Evolutionary conservation across 192 early-diverging fungal genomes (phyloP).

Genomic region (Geranomyces variabilis): DNA sequence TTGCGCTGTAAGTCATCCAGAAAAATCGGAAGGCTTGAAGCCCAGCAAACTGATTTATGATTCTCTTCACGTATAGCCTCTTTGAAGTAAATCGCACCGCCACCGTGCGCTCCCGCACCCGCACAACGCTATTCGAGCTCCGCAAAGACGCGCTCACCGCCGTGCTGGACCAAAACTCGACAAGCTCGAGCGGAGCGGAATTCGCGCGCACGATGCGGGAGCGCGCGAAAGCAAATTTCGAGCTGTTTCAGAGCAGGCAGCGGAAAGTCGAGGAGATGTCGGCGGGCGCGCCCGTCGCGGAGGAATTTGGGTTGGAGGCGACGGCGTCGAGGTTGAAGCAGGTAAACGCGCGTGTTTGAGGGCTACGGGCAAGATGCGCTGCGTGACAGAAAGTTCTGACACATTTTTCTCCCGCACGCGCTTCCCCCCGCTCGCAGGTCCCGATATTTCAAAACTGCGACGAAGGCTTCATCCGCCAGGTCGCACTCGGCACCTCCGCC

Average conservation of each 20-base stretch:
- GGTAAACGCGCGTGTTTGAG: constrained; percentile 18
- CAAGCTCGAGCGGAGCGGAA: neutral
- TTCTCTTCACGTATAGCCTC: constrained; percentile 30
- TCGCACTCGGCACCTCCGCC: constrained; percentile 50
- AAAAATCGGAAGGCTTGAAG: no score
- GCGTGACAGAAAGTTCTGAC: neutral
- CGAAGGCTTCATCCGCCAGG: constrained; percentile 45
- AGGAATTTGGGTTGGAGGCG: constrained; percentile 50
- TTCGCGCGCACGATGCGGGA: constrained; percentile 41
- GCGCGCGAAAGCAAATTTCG: constrained; percentile 53
- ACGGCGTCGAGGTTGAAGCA: constrained; percentile 44
- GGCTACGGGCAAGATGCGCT: no score
- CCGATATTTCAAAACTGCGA: constrained; percentile 50
- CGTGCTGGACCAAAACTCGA: constrained; percentile 44
- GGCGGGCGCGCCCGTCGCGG: constrained; percentile 9
- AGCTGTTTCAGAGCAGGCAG: constrained; percentile 47
- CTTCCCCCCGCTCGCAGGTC: constrained; percentile 45
- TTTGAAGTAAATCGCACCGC: constrained; percentile 59
- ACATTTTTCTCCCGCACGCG: neutral
- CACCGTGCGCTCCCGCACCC: constrained; percentile 44
- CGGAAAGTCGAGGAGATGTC: constrained; percentile 37
- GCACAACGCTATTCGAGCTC: constrained; percentile 54
- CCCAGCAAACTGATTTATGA: no score
- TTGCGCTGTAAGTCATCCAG: constrained; percentile 42
- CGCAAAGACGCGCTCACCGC: constrained; percentile 47